phyloP scores from a whole-genome alignment of 805 yeast genomes.

The Starmera dryadoides region DNA sequence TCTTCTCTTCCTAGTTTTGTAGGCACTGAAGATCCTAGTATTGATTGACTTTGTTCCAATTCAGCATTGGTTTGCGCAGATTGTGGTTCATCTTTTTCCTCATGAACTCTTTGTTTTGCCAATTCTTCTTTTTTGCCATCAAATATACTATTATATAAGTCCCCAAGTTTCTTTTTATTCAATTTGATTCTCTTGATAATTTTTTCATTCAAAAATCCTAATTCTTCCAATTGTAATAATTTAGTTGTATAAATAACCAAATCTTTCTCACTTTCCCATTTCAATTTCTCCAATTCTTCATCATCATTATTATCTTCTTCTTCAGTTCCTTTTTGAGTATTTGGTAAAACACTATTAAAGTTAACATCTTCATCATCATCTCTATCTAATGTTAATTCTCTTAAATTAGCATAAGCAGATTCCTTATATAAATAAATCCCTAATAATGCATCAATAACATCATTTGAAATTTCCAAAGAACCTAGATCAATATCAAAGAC shows the following conservation, averaged over 20 bases:
- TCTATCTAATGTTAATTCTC: conserved; percentile 38
- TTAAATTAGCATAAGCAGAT: conserved; percentile 30
- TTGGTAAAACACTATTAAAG: conserved; percentile 13
- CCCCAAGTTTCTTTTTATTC: conserved; percentile 31
- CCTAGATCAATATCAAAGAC: conserved; percentile 14
- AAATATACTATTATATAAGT: conserved; percentile 7
- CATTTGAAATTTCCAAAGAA: conserved; percentile 20
- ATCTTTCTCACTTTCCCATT: conserved; percentile 33
- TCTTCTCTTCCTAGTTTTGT: conserved; percentile 3
- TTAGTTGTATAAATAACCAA: conserved; percentile 35
- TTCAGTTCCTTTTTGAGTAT: no score
- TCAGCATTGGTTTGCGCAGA: no score
- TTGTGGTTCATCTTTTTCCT: no score
- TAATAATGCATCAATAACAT: conserved; percentile 26
- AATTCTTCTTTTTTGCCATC: conserved; percentile 2
- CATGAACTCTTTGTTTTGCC: no score
- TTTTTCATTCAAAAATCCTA: conserved; percentile 24
- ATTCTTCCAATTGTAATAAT: conserved; percentile 26
- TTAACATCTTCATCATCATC: conserved; percentile 45
- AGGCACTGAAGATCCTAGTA: no score
- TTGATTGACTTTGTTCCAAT: no score
- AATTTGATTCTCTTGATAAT: conserved; percentile 27
- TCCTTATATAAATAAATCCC: conserved; percentile 44
- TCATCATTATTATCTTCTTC: conserved; percentile 7
- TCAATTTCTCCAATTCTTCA: conserved; percentile 8